A percentile compares a stretch with the other conserved stretches of the same genome.
Evolutionary conservation across 495 filamentous ascomycete genomes (phyloP).

Genomic region (Bacidia rubella): DNA sequence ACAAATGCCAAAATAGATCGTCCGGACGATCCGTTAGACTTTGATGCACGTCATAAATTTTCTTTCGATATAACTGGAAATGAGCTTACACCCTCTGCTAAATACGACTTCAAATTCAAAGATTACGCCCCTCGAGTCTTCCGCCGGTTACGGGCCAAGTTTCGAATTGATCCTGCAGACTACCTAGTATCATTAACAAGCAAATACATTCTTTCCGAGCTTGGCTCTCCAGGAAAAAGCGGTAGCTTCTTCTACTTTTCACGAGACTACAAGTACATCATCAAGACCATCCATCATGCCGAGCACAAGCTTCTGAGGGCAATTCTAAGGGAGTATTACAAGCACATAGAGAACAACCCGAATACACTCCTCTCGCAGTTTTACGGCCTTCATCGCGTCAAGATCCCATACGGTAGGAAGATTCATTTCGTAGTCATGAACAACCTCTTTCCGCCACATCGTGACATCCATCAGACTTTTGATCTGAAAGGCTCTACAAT

Average conservation of each 20-base stretch:
- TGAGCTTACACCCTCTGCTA: slow-evolving; percentile 91
- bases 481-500: slow-evolving; percentile 97
- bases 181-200: slow-evolving; percentile 97
- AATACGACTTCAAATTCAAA: slow-evolving; percentile 99
- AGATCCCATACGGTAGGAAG: slow-evolving; percentile 95
- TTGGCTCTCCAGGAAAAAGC: slow-evolving; percentile 95
- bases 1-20: slow-evolving; percentile 96
- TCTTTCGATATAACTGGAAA: slow-evolving; percentile 98
- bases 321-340: slow-evolving; percentile 85
- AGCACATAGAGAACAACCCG: slow-evolving; percentile 83
- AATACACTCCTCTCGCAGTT: slow-evolving; percentile 97
- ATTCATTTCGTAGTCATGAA: slow-evolving; percentile 99
- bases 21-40: slow-evolving; percentile 76
- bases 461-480: slow-evolving; percentile 94
- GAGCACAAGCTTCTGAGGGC: slow-evolving; percentile 93
- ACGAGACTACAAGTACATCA: slow-evolving; percentile 99
- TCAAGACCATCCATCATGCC: slow-evolving; percentile 96
- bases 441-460: slow-evolving; percentile 93
- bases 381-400: slow-evolving; percentile 93
- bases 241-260: slow-evolving; percentile 99
- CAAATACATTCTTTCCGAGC: slow-evolving; percentile 95
- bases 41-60: slow-evolving; percentile 86
- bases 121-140: slow-evolving; percentile 99
- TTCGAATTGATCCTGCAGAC: slow-evolving; percentile 87
- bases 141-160: slow-evolving; percentile 76